Evolutionary conservation across 768 basidiomycete genomes (phyloP).

Genomic region (Boletus patriciae): DNA sequence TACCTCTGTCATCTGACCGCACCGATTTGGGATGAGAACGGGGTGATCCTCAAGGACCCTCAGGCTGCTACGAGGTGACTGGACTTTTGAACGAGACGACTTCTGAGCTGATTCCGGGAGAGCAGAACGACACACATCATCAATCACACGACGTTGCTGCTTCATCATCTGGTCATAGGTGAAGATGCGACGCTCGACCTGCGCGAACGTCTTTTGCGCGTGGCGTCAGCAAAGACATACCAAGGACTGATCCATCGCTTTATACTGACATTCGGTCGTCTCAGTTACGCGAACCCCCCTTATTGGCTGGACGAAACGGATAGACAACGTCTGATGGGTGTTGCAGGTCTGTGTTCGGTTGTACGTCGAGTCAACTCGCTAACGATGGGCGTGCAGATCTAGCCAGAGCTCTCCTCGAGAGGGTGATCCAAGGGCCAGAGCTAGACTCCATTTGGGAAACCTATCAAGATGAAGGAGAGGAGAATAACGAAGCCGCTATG

Average conservation of each 20-base stretch:
- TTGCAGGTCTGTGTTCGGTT: constrained; percentile 45
- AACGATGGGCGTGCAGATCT: constrained; percentile 42
- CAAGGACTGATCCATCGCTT: constrained; percentile 69
- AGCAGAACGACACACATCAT: constrained; percentile 51
- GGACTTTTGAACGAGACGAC: neutral
- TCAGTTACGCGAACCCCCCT: constrained; percentile 68
- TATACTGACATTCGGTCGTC: constrained; percentile 71
- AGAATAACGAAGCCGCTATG: constrained; percentile 35
- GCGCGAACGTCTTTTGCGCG: constrained; percentile 56
- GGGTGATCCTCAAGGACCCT: constrained; percentile 39
- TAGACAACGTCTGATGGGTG: constrained; percentile 42
- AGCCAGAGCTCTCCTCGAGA: constrained; percentile 59
- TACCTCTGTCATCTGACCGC: constrained; percentile 53
- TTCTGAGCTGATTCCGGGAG: constrained; percentile 1
- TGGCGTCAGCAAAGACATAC: constrained; percentile 49
- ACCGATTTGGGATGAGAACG: constrained; percentile 68
- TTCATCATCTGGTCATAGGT: constrained; percentile 63
- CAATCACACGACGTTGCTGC: constrained; percentile 54
- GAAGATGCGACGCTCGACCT: constrained; percentile 50
- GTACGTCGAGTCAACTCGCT: constrained; percentile 1
- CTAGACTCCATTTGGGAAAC: constrained; percentile 63
- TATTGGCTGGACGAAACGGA: constrained; percentile 51
- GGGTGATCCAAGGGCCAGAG: constrained; percentile 72
- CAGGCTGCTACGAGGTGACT: constrained; percentile 30
- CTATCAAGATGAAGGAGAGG: constrained; percentile 50